Conservation (phyloP, 768 basidiomycete genomes). For the Terana coerulea region DNA sequence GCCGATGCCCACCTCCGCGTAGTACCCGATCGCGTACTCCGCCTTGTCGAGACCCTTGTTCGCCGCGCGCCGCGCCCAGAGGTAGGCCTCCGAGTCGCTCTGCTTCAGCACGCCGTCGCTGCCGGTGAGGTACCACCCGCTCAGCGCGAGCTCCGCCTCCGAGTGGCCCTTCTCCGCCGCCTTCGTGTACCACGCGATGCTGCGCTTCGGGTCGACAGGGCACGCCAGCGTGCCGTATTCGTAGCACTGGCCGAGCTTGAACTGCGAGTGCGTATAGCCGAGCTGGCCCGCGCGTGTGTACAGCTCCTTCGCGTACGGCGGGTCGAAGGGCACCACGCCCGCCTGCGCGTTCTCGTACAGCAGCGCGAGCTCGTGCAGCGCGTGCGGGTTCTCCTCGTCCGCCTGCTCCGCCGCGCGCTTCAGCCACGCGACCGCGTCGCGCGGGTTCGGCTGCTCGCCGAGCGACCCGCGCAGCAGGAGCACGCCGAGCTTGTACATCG, state of each 20-base stretch:
- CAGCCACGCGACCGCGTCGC: slow-evolving; percentile 94
- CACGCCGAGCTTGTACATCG: slow-evolving; percentile 99
- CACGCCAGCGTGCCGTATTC: slow-evolving; percentile 90
- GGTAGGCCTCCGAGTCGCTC: slow-evolving; percentile 96
- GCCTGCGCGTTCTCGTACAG: slow-evolving; percentile 73
- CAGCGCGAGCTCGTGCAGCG: slow-evolving; percentile 90
- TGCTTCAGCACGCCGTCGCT: slow-evolving; percentile 95
- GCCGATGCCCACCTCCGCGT: slow-evolving; percentile 96
- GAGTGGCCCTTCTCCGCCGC: slow-evolving; percentile 96
- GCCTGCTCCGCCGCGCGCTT: slow-evolving; percentile 94
- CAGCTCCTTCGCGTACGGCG: slow-evolving; percentile 75
- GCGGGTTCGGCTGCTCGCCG: slow-evolving; percentile 77
- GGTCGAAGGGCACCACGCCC: slow-evolving; percentile 72
- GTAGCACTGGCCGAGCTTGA: slow-evolving; percentile 92
- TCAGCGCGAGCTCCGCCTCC: slow-evolving; percentile 92
- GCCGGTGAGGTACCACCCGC: slow-evolving; percentile 97
- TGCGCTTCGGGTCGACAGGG: slow-evolving; percentile 88
- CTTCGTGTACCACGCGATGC: slow-evolving; percentile 98
- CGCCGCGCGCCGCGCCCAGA: slow-evolving; percentile 95
- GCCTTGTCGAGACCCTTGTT: slow-evolving; percentile 97
- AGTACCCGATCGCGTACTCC: slow-evolving; percentile 98
- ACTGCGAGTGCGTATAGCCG: slow-evolving; percentile 91
- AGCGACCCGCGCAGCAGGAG: slow-evolving; percentile 83
- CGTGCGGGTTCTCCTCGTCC: slow-evolving; percentile 97
- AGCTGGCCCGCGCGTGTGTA: slow-evolving; percentile 91